A percentile compares a stretch with the other conserved stretches of the same genome.
phyloP scores from a whole-genome alignment of 352 stramenopile species.

The Elongisporangium senticosum region DNA sequence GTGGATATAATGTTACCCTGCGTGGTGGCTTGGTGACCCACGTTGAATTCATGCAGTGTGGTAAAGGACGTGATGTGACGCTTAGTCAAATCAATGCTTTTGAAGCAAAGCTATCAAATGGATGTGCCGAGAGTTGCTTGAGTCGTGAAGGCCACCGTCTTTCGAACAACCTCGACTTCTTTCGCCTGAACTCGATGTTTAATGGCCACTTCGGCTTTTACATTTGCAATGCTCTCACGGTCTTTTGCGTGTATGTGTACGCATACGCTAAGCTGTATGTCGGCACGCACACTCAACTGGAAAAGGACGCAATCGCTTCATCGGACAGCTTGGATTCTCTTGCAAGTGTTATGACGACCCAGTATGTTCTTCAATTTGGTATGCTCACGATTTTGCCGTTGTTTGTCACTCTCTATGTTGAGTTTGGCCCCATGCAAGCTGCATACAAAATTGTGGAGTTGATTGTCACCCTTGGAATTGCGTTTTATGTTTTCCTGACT shows the following conservation, averaged over 20 bases:
- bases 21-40: constrained; percentile 77
- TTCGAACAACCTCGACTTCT: constrained; percentile 75
- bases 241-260: constrained; percentile 84
- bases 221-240: constrained; percentile 84
- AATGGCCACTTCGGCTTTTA: constrained; percentile 88
- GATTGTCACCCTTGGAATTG: constrained; percentile 69
- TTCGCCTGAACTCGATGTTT: constrained; percentile 87
- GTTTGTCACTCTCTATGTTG: constrained; percentile 70
- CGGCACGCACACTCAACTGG: constrained; percentile 60
- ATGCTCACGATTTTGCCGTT: constrained; percentile 80
- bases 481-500: constrained; percentile 87
- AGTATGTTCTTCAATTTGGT: constrained; percentile 85
- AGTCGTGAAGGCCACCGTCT: constrained; percentile 80
- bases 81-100: constrained; percentile 87
- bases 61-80: constrained; percentile 83
- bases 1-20: constrained; percentile 80
- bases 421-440: constrained; percentile 76
- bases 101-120: constrained; percentile 85
- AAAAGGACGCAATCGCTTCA: constrained; percentile 48
- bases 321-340: constrained; percentile 59
- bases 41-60: constrained; percentile 87
- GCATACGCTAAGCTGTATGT: constrained; percentile 83
- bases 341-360: constrained; percentile 76
- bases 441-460: constrained; percentile 72
- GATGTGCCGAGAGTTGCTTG: constrained; percentile 72